Evolutionary conservation across 805 yeast genomes (phyloP), one percentile per base, ranked within the genome.

Genomic region (Kodamaea leandrae): DNA sequence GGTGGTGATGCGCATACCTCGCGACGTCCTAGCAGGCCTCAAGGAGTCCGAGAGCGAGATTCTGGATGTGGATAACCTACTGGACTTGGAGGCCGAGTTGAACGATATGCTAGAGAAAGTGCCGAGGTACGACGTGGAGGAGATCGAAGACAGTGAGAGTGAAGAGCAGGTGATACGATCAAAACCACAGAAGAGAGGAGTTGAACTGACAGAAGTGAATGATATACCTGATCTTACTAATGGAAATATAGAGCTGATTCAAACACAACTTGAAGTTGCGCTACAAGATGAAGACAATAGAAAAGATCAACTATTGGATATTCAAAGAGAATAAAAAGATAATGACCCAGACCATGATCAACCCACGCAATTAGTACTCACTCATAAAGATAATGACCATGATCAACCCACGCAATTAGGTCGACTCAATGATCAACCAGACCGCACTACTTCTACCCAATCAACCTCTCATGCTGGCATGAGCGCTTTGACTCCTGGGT

Each of bases 21-120:
- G 16, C 8, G 12, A 17, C 4, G 15, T 21, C 6, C 12, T 8
- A 13, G 7, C 19, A 12, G 18, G 20, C 13, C 21, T 13, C n/a
- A 18, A 30, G 21, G 10, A 26, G 14, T 36, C 34, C 6, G 43
- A 39, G 17, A 39, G 43, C 21, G 43, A 39, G 17, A 39, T 39
- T 6, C 43, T 39, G 43, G 35, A 34, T 32, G 40, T 39, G 23
- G 43, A 30, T 20, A 29, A 33, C 20, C 26, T 29, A 36, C 39
- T 36, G 44, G 41, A 23, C 19, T 30, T 34, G 35, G 47, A 36
- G 25, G 48, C 35, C 6, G 41, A 35, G 33, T 14, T 33, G 36
- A 35, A 41, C 19, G 39, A 35, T 12, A 33, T 32, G 23, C 14
- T 32, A 36, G 19, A 28, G 24, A 32, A 36, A 42, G 44, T 23